Percentiles rank a stretch among this genome's conserved stretches.
phyloP scores from a whole-genome alignment of 768 basidiomycete species.

The Mycena olivaceomarginata region DNA sequence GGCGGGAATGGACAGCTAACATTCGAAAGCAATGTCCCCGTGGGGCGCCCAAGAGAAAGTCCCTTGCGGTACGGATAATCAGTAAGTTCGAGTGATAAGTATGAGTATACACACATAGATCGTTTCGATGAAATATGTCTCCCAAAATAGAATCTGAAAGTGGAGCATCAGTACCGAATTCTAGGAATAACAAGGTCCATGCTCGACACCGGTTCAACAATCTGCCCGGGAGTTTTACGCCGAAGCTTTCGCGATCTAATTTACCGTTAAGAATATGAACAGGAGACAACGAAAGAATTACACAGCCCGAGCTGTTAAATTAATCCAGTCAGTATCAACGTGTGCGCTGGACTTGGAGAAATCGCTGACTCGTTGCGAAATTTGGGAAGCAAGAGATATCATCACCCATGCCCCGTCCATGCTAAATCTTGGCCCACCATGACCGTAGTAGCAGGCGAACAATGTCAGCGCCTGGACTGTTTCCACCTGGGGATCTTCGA shows the following conservation, averaged over 20 bases:
- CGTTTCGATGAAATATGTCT: slow-evolving; percentile 62
- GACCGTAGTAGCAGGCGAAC: slow-evolving; percentile 59
- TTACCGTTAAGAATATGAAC: neutral
- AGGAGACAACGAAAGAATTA: neutral
- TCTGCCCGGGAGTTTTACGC: slow-evolving; percentile 54
- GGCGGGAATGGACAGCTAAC: slow-evolving; percentile 61
- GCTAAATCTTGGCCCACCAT: slow-evolving; percentile 54
- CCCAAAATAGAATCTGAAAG: slow-evolving; percentile 65
- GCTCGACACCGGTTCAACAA: slow-evolving; percentile 34
- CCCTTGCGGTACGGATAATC: slow-evolving; percentile 47
- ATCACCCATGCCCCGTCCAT: slow-evolving; percentile 58
- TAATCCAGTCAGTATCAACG: neutral
- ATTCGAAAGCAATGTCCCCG: slow-evolving; percentile 55
- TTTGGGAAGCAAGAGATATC: slow-evolving; percentile 54
- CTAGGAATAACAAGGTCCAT: slow-evolving; percentile 48
- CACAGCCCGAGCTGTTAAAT: slow-evolving; percentile 36
- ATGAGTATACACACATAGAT: slow-evolving; percentile 55
- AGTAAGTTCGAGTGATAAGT: neutral
- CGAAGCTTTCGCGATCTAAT: slow-evolving; percentile 35
- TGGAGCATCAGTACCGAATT: slow-evolving; percentile 24
- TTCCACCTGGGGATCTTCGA: slow-evolving; percentile 60
- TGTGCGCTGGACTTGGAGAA: neutral
- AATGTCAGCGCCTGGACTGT: slow-evolving; percentile 62
- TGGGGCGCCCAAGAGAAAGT: slow-evolving; percentile 59
- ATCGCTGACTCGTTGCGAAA: slow-evolving; percentile 56